Percentiles rank a stretch among this genome's conserved stretches.
Evolutionary conservation across 2,329 filamentous ascomycete species (phyloP).

Genomic region (Rhexocercosporidium sp.): DNA sequence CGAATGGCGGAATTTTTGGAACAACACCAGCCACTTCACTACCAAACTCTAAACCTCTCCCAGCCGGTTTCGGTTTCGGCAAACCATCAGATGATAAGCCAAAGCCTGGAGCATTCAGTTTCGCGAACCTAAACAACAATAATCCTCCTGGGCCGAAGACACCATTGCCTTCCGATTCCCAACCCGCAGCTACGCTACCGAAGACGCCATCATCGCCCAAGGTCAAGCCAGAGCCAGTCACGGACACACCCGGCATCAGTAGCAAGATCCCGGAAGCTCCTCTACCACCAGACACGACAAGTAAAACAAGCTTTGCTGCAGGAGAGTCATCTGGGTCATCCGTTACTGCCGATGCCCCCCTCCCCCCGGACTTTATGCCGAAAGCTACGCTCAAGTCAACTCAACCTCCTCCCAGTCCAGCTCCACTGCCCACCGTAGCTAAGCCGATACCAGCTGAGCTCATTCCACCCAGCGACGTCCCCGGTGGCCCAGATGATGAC

Average conservation of each 20-base stretch:
- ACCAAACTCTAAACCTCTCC: slow-evolving; percentile 21
- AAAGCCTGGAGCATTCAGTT: slow-evolving; percentile 28
- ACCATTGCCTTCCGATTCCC: slow-evolving; percentile 16
- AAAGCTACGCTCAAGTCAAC: slow-evolving; percentile 26
- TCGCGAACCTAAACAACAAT: slow-evolving; percentile 24
- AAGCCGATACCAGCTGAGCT: slow-evolving; percentile 33
- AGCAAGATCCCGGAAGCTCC: slow-evolving; percentile 45
- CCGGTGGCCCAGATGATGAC: slow-evolving; percentile 41
- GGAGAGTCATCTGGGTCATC: slow-evolving; percentile 50
- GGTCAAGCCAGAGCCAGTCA: slow-evolving; percentile 37
- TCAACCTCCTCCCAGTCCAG: slow-evolving; percentile 16
- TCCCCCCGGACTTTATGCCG: slow-evolving; percentile 47
- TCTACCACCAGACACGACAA: slow-evolving; percentile 51
- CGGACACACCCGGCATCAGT: slow-evolving; percentile 27
- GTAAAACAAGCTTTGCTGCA: slow-evolving; percentile 41
- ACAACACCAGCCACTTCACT: slow-evolving; percentile 20
- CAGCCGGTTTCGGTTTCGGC: slow-evolving; percentile 34
- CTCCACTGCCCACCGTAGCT: background rate
- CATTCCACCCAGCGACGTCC: slow-evolving; percentile 38
- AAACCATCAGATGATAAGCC: slow-evolving; percentile 24
- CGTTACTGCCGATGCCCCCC: slow-evolving; percentile 46
- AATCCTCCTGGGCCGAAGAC: slow-evolving; percentile 29
- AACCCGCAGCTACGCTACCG: slow-evolving; percentile 4
- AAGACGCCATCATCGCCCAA: slow-evolving; percentile 31
- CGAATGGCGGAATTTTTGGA: slow-evolving; percentile 30